A percentile compares a stretch with the other conserved stretches of the same genome.
Conservation (phyloP, 1,284 basidiomycete species). For the Somion occarium region DNA sequence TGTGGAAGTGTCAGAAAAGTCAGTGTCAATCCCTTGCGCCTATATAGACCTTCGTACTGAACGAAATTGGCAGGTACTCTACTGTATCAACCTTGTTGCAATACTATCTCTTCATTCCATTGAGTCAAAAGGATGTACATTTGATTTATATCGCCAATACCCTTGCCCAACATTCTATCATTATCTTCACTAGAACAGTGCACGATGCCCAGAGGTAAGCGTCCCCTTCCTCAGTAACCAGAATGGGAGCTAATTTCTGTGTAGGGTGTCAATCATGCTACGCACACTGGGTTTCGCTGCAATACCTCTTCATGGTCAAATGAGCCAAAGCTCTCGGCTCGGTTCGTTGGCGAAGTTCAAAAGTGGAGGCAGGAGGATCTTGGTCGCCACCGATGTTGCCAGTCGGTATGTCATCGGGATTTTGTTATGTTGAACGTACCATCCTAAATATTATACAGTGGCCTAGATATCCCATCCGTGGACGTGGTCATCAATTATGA, state of each 20-base stretch:
- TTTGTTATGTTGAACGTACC: too few relatives aligned
- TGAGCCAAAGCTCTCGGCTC: conserved; percentile 90
- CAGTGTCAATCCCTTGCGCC: too few relatives aligned
- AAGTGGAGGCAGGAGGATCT: conserved; percentile 84
- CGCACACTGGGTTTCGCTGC: conserved; percentile 92
- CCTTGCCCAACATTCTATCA: conserved; percentile 89
- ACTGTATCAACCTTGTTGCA: conserved; percentile 95
- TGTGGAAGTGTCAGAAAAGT: conserved; percentile 94
- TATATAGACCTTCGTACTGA: too few relatives aligned
- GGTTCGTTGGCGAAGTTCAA: conserved; percentile 98
- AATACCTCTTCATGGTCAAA: conserved; percentile 93
- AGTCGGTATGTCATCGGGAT: conserved; percentile 55
- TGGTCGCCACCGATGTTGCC: conserved; percentile 98
- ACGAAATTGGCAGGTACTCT: conserved; percentile 91
- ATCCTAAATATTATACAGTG: conserved; percentile 40
- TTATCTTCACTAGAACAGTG: conserved; percentile 96
- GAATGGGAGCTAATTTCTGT: neutral
- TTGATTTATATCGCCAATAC: conserved; percentile 90
- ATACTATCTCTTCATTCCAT: conserved; percentile 93
- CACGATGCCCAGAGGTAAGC: conserved; percentile 82
- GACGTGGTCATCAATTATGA: conserved; percentile 99
- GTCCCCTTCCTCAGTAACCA: neutral
- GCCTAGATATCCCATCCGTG: conserved; percentile 94
- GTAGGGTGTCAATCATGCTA: conserved; percentile 83
- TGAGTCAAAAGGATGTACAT: conserved; percentile 90